Percentiles rank a stretch among this genome's conserved stretches.
phyloP scores from a whole-genome alignment of 2,329 filamentous ascomycete species.

The Plenodomus lindquistii region DNA sequence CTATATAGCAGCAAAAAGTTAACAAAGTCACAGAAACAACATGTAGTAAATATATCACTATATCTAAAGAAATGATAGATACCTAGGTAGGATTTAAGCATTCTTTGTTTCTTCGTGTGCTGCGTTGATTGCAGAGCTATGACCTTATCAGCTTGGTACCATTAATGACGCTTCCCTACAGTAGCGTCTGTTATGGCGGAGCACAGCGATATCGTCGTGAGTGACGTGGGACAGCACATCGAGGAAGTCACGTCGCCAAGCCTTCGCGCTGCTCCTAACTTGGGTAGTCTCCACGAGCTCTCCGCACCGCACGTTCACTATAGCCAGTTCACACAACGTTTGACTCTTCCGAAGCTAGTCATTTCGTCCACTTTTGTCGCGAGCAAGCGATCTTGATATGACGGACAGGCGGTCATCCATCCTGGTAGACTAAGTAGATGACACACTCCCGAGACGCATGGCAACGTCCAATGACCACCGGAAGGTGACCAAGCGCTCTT shows the following conservation, averaged over 20 bases:
- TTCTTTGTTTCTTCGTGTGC: too few relatives aligned
- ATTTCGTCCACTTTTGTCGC: not conserved
- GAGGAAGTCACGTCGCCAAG: not conserved
- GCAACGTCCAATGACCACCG: slow-evolving; percentile 25
- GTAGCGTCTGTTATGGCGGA: too few relatives aligned
- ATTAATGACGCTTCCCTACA: too few relatives aligned
- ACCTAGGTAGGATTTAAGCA: too few relatives aligned
- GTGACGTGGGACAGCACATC: too few relatives aligned
- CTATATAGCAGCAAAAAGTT: too few relatives aligned
- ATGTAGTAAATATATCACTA: too few relatives aligned
- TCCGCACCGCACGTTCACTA: slow-evolving; percentile 1
- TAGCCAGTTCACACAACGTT: not conserved
- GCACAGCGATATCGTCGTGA: too few relatives aligned
- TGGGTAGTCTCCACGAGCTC: not conserved
- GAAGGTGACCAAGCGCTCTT: slow-evolving; percentile 30
- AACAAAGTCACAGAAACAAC: too few relatives aligned
- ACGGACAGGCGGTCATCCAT: not conserved
- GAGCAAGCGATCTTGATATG: not conserved
- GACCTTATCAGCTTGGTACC: too few relatives aligned
- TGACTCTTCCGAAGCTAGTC: not conserved
- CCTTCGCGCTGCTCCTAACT: not conserved
- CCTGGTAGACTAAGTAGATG: not conserved
- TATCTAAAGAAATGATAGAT: too few relatives aligned
- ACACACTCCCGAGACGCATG: slow-evolving; percentile 7
- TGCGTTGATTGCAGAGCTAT: too few relatives aligned